Base-by-base conservation (phyloP, 495 filamentous ascomycete species). In the Penicillium steckii region DNA sequence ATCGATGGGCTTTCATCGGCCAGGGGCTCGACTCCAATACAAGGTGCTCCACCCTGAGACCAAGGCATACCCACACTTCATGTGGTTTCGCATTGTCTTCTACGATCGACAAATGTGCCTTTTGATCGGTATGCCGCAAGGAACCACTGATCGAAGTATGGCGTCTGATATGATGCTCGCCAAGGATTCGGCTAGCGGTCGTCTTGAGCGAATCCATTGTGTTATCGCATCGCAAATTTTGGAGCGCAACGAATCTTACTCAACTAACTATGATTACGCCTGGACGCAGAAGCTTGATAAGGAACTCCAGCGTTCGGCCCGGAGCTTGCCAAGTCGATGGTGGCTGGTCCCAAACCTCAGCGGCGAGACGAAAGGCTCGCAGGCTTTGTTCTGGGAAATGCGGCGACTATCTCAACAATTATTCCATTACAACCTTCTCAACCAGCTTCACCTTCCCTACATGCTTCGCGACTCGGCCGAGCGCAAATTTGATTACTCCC, bases 101-200 rank as follows among this genome's bases (percentile, higher is more conserved):
- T 32, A 59, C 25, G 79, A 82, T 44, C 73, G 77, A 10, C 68
- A 75, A 27, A 44, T 78, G 6, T 74, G 71, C n/a, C 52, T 81
- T 15, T 61, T 76, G 21, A 60, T 81, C 0, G 80, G 79, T n/a
- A 61, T 81, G 9, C 74, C 78, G 3, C 69, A 74, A 47, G 58
- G 52, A 10, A 61, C 69, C 9, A 27, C 47, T 12, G 74, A 80
- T 40, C 29, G 48, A 0, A 70, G 71, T 29, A 71, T 67, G 55
- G 58, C 46, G 10, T 46, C 55, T 17, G 44, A 48, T 7, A 17
- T 18, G 22, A 21, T 32, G 1, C 32, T 61, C n/a, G 9, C 8
- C 12, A 38, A 41, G 40, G 58, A 59, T 33, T 44, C 22, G n/a
- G 44, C 62, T 19, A 48, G 61, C 25, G 59, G 52, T 5, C 55